These are phyloP conservation scores for Trypanosoma cruzi DNA, from an alignment of 208 protist species.

Conservation along the genomic window DNA sequence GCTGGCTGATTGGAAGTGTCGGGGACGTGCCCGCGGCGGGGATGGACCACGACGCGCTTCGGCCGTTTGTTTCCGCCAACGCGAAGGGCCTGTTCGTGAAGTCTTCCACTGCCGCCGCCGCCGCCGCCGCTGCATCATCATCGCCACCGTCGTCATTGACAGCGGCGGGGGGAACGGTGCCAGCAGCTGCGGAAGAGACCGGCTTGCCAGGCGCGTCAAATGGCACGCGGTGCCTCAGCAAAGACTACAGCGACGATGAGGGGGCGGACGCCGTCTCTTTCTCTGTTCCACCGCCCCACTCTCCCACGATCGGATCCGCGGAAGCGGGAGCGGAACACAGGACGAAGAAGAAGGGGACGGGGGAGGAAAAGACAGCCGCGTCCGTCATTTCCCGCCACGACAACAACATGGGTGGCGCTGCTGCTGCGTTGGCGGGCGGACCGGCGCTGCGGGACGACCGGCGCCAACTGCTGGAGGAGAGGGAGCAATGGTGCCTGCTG, in stretches of 20 bases:
- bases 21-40: conserved; percentile 4
- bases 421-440: not conserved
- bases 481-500: conserved; percentile 23
- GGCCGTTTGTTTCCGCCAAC: conserved; percentile 6
- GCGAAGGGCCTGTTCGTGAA: not conserved
- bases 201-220: not conserved
- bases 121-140: too few relatives aligned
- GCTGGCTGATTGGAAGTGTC: conserved; percentile 12
- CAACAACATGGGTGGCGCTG: not conserved
- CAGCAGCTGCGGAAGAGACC: not conserved
- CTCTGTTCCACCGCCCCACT: not conserved
- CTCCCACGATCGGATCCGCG: not conserved
- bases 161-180: not conserved
- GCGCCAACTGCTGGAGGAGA: not conserved
- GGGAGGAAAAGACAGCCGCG: not conserved
- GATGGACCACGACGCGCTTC: not conserved
- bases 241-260: conserved; percentile 14
- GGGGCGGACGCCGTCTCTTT: not conserved
- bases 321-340: not conserved
- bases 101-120: not conserved
- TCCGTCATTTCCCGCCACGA: not conserved
- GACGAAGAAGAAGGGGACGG: too few relatives aligned
- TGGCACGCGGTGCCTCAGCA: not conserved
- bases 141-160: not conserved
- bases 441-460: not conserved